Conservation (phyloP, 495 filamentous ascomycete species). For the Aspergillus indologenus region DNA sequence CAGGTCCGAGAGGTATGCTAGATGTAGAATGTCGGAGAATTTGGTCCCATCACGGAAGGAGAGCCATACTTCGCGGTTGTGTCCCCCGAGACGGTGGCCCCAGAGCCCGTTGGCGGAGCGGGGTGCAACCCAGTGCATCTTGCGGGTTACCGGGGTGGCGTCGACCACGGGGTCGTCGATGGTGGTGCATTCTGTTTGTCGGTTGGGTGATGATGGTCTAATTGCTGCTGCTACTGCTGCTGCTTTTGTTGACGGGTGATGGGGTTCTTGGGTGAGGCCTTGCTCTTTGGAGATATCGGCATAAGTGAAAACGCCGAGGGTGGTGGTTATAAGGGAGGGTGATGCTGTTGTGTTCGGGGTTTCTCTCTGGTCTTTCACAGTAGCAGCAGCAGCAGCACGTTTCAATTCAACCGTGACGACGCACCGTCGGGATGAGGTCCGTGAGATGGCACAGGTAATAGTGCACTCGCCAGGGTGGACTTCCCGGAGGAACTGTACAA, state of each 20-base stretch:
- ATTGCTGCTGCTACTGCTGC: neutral
- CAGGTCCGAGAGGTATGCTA: constrained; percentile 23
- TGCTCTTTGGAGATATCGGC: constrained; percentile 18
- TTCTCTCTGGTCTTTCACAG: neutral
- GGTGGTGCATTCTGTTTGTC: constrained; percentile 18
- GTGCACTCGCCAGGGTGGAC: constrained; percentile 16
- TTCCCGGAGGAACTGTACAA: constrained; percentile 23
- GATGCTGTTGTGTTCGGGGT: too few relatives aligned
- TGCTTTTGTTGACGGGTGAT: neutral
- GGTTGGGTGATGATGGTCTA: constrained; percentile 10
- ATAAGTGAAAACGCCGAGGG: constrained; percentile 19
- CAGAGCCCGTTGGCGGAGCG: constrained; percentile 17
- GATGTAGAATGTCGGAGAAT: constrained; percentile 17
- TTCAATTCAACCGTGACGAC: constrained; percentile 22
- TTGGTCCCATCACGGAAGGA: constrained; percentile 22
- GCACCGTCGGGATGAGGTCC: constrained; percentile 18
- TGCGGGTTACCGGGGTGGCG: constrained; percentile 22
- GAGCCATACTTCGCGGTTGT: constrained; percentile 24
- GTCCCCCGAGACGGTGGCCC: constrained; percentile 25
- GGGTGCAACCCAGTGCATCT: constrained; percentile 23
- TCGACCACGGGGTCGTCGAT: constrained; percentile 26
- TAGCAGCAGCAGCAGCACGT: neutral
- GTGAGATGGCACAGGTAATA: constrained; percentile 15
- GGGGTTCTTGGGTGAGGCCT: constrained; percentile 13
- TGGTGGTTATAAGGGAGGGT: neutral